Percentiles rank a stretch among this genome's conserved stretches.
Conservation (phyloP, 805 yeast species). For the Yamadazyma insecticola region DNA sequence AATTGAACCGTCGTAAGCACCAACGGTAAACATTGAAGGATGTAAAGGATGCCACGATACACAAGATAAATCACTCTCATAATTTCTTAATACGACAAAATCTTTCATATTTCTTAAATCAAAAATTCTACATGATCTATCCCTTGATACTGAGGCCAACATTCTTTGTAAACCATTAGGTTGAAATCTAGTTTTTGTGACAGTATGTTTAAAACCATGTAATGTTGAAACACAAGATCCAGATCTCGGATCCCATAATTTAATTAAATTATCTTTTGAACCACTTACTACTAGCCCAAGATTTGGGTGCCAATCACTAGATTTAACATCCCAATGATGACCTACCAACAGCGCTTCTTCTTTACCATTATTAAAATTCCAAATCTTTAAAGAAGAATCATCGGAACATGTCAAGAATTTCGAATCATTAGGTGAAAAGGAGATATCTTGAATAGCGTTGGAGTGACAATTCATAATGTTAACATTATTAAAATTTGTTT, state of each 20-base stretch:
- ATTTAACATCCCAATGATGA: constrained; percentile 98
- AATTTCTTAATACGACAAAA: constrained; percentile 65
- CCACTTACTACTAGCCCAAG: constrained; percentile 87
- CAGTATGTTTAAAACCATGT: constrained; percentile 91
- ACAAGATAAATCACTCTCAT: constrained; percentile 79
- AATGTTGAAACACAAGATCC: constrained; percentile 71
- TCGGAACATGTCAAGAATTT: constrained; percentile 94
- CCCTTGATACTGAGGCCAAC: constrained; percentile 84
- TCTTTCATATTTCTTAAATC: constrained; percentile 86
- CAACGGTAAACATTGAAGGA: constrained; percentile 72
- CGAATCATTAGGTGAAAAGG: constrained; percentile 85
- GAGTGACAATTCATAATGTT: constrained; percentile 71
- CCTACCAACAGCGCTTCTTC: constrained; percentile 81
- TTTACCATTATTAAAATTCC: constrained; percentile 88
- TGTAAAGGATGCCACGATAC: constrained; percentile 93
- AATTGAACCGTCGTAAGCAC: constrained; percentile 86
- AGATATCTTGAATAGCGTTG: constrained; percentile 80
- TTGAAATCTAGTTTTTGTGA: constrained; percentile 82
- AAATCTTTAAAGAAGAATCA: constrained; percentile 83
- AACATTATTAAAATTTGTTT: constrained; percentile 94
- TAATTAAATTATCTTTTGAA: constrained; percentile 89
- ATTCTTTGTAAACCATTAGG: constrained; percentile 69
- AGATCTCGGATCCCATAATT: constrained; percentile 93
- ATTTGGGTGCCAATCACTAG: constrained; percentile 94
- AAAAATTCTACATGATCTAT: constrained; percentile 80